These are phyloP conservation scores for Vitis riparia DNA, from an alignment of 164 flowering plant genomes.

Conservation along the genomic window DNA sequence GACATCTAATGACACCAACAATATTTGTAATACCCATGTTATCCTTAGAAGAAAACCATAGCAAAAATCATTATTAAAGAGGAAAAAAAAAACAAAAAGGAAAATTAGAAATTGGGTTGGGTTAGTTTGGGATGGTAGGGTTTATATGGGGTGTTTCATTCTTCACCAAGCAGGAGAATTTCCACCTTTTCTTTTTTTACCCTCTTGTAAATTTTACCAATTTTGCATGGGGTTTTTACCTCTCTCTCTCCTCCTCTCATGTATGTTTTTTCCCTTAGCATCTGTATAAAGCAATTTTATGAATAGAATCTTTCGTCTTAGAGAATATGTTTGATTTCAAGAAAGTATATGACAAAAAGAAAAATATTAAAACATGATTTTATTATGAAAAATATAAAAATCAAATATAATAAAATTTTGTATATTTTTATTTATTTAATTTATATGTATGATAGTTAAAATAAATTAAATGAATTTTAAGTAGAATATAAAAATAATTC, in stretches of 20 bases:
- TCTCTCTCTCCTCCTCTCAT: neutral
- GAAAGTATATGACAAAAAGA: too few relatives aligned
- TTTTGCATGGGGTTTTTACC: slow-evolving; percentile 26
- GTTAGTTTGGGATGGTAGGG: neutral
- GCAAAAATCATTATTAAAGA: neutral
- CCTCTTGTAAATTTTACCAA: slow-evolving; percentile 33
- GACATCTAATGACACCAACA: slow-evolving; percentile 19
- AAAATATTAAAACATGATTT: too few relatives aligned
- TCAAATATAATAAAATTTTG: too few relatives aligned
- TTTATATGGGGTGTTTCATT: neutral
- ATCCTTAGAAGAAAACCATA: slow-evolving; percentile 7
- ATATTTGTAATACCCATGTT: slow-evolving; percentile 13
- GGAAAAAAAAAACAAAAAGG: neutral
- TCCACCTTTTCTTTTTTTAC: neutral
- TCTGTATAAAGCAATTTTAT: slow-evolving; percentile 2
- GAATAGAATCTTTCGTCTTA: slow-evolving; percentile 1
- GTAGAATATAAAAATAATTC: too few relatives aligned
- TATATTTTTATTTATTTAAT: too few relatives aligned
- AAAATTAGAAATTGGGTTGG: neutral
- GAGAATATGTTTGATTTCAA: neutral
- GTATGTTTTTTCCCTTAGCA: slow-evolving; percentile 11
- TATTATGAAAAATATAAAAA: too few relatives aligned
- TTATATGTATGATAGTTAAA: too few relatives aligned
- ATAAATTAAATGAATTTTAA: too few relatives aligned
- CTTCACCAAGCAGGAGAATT: neutral